Percentiles rank a stretch among this genome's conserved stretches.
Conservation (phyloP, 202 grass and related monocot species). For the Panicum hallii region DNA sequence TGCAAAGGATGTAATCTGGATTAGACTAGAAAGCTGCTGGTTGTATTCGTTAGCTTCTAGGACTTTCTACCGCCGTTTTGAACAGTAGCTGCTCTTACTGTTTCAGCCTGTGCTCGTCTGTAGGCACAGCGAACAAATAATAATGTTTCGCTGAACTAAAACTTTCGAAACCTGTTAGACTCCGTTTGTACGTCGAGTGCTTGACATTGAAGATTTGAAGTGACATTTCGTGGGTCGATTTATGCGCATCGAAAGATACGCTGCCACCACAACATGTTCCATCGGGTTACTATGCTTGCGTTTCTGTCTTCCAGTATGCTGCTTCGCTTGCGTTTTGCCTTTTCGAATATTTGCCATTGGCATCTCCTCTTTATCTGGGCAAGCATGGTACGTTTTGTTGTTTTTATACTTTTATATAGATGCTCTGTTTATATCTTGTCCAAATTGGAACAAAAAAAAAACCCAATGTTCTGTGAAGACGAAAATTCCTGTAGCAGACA, state of each 20-base stretch:
- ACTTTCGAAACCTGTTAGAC: not conserved
- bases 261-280: not conserved
- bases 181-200: too few species aligned
- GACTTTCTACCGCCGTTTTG: not conserved
- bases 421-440: not conserved
- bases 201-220: not conserved
- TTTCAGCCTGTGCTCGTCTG: not conserved
- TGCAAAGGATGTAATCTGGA: slow-evolving; percentile 55
- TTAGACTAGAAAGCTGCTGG: slow-evolving; percentile 44
- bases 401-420: not conserved
- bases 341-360: not conserved
- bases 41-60: slow-evolving; percentile 30
- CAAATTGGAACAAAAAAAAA: not conserved
- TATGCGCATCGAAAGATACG: not conserved
- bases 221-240: not conserved
- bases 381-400: not conserved
- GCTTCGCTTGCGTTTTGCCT: not conserved
- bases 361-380: not conserved
- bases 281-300: not conserved
- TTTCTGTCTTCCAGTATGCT: not conserved
- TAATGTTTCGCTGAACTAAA: not conserved
- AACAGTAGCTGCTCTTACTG: not conserved
- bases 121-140: not conserved
- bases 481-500: not conserved
- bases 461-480: not conserved